Evolutionary conservation across 192 early-diverging fungal genomes (phyloP), one percentile per base, ranked within the genome.

Genomic region (Phycomyces blakesleeanus): DNA sequence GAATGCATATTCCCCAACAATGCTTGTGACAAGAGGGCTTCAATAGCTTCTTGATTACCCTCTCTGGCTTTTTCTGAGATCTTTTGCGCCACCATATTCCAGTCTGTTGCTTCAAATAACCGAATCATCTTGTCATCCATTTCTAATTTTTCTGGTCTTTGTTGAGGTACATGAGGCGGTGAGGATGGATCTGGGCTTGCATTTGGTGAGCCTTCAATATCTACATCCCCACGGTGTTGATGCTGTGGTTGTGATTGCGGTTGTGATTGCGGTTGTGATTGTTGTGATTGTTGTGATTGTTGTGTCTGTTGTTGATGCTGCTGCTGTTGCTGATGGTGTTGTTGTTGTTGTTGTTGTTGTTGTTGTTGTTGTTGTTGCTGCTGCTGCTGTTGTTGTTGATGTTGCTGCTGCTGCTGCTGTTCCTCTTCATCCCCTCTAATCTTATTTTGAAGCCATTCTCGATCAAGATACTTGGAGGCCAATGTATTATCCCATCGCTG

Each of bases 401-500:
- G 29, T 11, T 8, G 9, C 3, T 47, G 44, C 44, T 47, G 15
- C 11, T 47, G 15, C 5, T 47, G 12, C 3, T 47, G 18, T n/a
- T 27, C 6, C 16, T 64, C 37, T 18, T 71, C 63, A 8, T 71
- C 57, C 25, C 27, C 50, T 14, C 44, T 38, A 15, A 60, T 58
- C 22, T 66, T 71, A 25, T 49, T 61, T 29, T 64, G 57, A n/a
- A 71, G 56, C 51, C 63, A 60, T 26, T 65, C 69, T 20, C 59
- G 63, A 51, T 66, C 69, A n/a, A 71, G 63, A 18, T 66, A 71
- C 26, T 71, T 71, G 3, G 69, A 55, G 24, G 69, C 63, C 5
- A 71, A 40, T 41, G 69, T 65, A 29, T 71, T 65, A 25, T 71
- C 69, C 69, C 69, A 71, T 6, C 69, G 41, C 21, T 71, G 69